phyloP scores from a whole-genome alignment of 73 alveolate genomes.

The Tetrahymena borealis region DNA sequence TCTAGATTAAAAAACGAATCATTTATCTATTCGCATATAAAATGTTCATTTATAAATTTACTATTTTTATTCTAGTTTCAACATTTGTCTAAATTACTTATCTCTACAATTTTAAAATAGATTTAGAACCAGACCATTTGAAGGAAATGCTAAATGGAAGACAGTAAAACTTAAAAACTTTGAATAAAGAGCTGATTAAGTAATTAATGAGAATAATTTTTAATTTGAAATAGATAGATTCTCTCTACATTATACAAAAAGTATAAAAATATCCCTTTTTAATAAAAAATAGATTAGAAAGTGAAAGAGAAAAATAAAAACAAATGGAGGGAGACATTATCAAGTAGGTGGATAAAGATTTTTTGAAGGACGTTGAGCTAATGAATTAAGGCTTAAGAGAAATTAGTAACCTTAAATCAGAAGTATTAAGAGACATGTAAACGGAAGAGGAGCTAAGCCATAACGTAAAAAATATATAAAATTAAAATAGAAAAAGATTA shows the following conservation, averaged over 20 bases:
- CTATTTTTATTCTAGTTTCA: no score
- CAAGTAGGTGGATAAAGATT: neutral
- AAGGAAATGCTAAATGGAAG: neutral
- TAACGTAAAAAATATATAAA: neutral
- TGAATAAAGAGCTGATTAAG: neutral
- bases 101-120: no score
- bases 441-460: neutral
- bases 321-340: neutral
- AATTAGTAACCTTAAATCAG: neutral
- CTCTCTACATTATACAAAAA: neutral
- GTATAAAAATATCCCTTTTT: neutral
- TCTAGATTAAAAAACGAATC: no score
- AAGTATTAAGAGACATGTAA: neutral
- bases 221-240: neutral
- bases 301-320: neutral
- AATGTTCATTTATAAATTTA: no score
- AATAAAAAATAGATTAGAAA: neutral
- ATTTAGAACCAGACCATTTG: neutral
- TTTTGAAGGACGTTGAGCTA: neutral
- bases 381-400: neutral
- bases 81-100: no score
- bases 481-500: no score
- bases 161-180: neutral
- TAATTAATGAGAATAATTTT: neutral
- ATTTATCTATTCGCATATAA: no score